Evolutionary conservation across 164 flowering plant genomes (phyloP).

Genomic region (Vitis riparia): DNA sequence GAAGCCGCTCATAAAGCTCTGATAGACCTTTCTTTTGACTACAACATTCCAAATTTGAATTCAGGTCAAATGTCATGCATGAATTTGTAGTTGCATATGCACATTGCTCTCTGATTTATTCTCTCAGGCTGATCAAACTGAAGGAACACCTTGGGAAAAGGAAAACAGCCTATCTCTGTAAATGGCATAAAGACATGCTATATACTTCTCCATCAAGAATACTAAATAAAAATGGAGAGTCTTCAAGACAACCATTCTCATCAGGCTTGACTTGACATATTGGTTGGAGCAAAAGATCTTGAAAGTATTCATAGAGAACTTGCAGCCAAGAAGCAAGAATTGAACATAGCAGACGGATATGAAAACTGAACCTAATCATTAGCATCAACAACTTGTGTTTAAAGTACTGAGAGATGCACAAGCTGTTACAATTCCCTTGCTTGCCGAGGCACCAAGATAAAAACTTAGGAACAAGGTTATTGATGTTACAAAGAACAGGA

Average conservation of each 20-base stretch:
- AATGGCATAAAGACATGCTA: conserved; percentile 33
- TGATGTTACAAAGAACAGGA: conserved; percentile 29
- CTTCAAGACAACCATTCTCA: conserved; percentile 44
- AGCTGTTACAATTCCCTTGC: conserved; percentile 18
- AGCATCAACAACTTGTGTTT: conserved; percentile 81
- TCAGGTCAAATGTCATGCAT: conserved; percentile 12
- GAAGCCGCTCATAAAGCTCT: conserved; percentile 72
- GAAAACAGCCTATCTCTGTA: conserved; percentile 65
- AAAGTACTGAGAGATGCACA: conserved; percentile 46
- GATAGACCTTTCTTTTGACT: conserved; percentile 36
- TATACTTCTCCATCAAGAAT: conserved; percentile 22
- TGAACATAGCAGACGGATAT: conserved; percentile 24
- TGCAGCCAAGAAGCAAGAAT: conserved; percentile 59
- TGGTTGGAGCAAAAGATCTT: conserved; percentile 48
- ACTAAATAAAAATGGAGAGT: conserved; percentile 57
- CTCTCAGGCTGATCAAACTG: conserved; percentile 37
- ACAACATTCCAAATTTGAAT: conserved; percentile 21
- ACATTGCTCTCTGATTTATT: conserved; percentile 28
- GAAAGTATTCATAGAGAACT: conserved; percentile 55
- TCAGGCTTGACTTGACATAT: conserved; percentile 21
- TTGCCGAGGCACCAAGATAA: conserved; percentile 50
- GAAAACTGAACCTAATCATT: conserved; percentile 67
- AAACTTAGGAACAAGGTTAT: conserved; percentile 51
- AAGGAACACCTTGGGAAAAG: conserved; percentile 70
- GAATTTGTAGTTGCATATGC: conserved; percentile 24